Base-by-base conservation (phyloP, 2,329 filamentous ascomycete genomes). In the Zarea fungicola region DNA sequence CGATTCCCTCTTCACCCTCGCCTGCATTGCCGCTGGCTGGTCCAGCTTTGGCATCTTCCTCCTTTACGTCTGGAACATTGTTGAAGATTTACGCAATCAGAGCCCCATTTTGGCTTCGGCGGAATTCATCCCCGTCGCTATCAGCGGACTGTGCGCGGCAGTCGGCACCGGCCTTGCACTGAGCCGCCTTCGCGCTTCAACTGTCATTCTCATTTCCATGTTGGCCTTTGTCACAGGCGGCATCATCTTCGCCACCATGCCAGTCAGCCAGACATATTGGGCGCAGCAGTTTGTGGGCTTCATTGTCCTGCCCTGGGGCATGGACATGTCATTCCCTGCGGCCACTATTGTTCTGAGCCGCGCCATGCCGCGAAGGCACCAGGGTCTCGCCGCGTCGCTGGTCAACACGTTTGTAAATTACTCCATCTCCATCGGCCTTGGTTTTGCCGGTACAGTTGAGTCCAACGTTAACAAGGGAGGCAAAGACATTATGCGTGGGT, bases 351-450 rank as follows among this genome's bases (percentile, higher is more conserved):
- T 84, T 16, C 65, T 85, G n/a, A 75, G 71, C 32, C 73, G 80
- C 52, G 67, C 62, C 16, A 65, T 72, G n/a, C 58, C 65, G 16
- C 63, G 60, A 42, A 59, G 63, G 43, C 64, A 74, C 52, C 66
- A 71, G 57, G 67, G 68, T 16, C 62, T 70, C 11, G 68, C 62
- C 6, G 68, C 65, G 23, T 75, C 69, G 18, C 62, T 84, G 16
- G 75, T 83, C 42, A 77, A 74, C 48, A 83, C 80, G 0, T 67
- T 81, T 31, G 75, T 84, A 53, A 84, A 86, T 61, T 85, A 84
- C 58, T 74, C 72, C 51, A 83, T 85, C 32, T 78, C 77, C 1
- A 62, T 85, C 11, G 80, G 78, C 0, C 65, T 86, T 1, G 83
- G 81, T 0, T 73, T 86, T 32, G 81, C 81, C 0, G 81, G 80